Percentiles rank a stretch among this genome's conserved stretches.
These are phyloP conservation scores for Pseudocercospora eumusae DNA, from an alignment of 2,329 filamentous ascomycete genomes.

Conservation along the genomic window DNA sequence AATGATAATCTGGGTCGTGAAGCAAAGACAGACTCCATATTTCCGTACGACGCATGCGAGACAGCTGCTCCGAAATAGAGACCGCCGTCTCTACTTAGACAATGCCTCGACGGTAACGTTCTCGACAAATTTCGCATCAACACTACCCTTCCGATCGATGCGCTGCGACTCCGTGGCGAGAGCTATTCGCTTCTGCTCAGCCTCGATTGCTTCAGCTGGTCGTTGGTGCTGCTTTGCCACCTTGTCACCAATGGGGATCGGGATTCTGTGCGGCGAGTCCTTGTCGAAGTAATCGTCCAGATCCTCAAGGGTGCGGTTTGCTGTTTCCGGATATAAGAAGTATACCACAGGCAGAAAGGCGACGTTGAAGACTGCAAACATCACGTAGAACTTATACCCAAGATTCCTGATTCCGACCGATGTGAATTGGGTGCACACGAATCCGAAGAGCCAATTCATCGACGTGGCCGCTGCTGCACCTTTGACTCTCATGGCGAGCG, in stretches of 20 bases:
- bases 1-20: no score
- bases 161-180: slow-evolving; percentile 12
- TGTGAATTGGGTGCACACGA: slow-evolving; percentile 22
- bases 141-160: background rate
- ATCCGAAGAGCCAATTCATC: slow-evolving; percentile 22
- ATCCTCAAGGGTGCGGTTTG: slow-evolving; percentile 36
- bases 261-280: slow-evolving; percentile 26
- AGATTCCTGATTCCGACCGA: slow-evolving; percentile 21
- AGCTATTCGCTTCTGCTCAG: slow-evolving; percentile 30
- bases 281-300: slow-evolving; percentile 34
- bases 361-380: slow-evolving; percentile 17
- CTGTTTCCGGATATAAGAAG: slow-evolving; percentile 38
- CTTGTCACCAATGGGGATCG: slow-evolving; percentile 30
- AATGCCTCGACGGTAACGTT: slow-evolving; percentile 9
- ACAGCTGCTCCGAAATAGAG: background rate
- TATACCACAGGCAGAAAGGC: slow-evolving; percentile 25
- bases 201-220: slow-evolving; percentile 30
- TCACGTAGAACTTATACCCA: slow-evolving; percentile 22
- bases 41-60: background rate
- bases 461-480: slow-evolving; percentile 18
- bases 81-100: background rate
- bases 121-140: slow-evolving; percentile 9
- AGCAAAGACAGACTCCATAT: no score
- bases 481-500: slow-evolving; percentile 16
- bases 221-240: slow-evolving; percentile 29